phyloP scores from a whole-genome alignment of 805 yeast species.

The Millerozyma miso region DNA sequence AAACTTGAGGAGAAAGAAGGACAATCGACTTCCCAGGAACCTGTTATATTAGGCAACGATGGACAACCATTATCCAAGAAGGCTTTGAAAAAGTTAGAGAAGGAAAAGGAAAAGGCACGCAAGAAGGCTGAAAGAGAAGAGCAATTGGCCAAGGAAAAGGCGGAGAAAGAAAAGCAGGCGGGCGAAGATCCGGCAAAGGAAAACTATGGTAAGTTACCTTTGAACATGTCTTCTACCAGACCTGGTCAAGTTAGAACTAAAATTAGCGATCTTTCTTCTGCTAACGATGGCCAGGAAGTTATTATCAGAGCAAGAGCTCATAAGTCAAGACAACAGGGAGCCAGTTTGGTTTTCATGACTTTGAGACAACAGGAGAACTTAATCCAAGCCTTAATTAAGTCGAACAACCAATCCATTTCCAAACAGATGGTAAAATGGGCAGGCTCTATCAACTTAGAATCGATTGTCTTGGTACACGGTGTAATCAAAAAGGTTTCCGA shows the following conservation, averaged over 20 bases:
- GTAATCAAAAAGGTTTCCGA: constrained; percentile 78
- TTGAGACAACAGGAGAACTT: constrained; percentile 84
- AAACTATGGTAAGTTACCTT: constrained; percentile 84
- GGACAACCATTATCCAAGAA: constrained; percentile 90
- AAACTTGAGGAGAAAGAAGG: constrained; percentile 12
- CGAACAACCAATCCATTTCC: constrained; percentile 69
- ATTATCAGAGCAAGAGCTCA: constrained; percentile 92
- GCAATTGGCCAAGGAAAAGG: constrained; percentile 80
- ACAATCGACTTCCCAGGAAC: constrained; percentile 11
- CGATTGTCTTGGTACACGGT: constrained; percentile 90
- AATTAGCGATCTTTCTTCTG: constrained; percentile 53
- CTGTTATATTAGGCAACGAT: constrained; percentile 52
- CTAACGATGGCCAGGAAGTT: constrained; percentile 70
- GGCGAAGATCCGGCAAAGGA: constrained; percentile 85
- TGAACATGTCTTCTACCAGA: constrained; percentile 72
- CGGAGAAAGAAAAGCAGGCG: constrained; percentile 60
- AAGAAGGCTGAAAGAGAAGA: constrained; percentile 93
- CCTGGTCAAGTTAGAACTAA: constrained; percentile 62
- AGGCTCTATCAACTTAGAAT: constrained; percentile 77
- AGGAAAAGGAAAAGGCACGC: constrained; percentile 85
- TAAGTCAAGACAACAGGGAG: constrained; percentile 91
- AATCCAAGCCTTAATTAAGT: constrained; percentile 81
- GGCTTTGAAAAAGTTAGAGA: constrained; percentile 90
- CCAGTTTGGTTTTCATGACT: constrained; percentile 85
- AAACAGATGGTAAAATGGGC: constrained; percentile 98